phyloP scores from a whole-genome alignment of 257 asterid genomes.

The Cordia subcordata region DNA sequence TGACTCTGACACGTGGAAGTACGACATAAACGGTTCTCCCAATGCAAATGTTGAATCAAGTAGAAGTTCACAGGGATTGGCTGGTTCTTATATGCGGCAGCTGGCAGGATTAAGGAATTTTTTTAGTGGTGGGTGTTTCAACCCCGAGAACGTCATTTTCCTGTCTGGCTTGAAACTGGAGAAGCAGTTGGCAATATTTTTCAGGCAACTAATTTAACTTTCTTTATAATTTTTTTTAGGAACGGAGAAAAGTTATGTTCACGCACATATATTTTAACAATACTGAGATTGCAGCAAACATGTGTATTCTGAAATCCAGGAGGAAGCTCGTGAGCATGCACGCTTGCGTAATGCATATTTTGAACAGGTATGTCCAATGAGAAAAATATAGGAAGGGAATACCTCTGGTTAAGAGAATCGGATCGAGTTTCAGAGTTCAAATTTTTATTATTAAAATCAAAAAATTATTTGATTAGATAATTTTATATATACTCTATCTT shows the following conservation, averaged over 20 bases:
- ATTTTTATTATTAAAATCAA: too few species aligned
- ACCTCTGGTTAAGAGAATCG: too few species aligned
- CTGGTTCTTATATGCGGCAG: constrained; percentile 54
- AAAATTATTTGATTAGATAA: too few species aligned
- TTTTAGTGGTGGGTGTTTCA: constrained; percentile 48
- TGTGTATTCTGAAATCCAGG: constrained; percentile 94
- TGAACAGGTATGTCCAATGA: constrained; percentile 78
- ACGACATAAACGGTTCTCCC: constrained; percentile 53
- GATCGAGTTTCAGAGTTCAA: too few species aligned
- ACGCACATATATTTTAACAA: constrained; percentile 35
- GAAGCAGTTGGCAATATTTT: constrained; percentile 77
- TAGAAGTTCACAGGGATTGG: constrained; percentile 57
- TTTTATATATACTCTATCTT: too few species aligned
- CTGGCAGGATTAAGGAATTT: constrained; percentile 50
- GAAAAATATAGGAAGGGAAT: neutral
- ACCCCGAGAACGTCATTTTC: constrained; percentile 59
- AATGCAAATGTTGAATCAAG: constrained; percentile 70
- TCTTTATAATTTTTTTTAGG: constrained; percentile 24
- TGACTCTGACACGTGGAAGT: constrained; percentile 72
- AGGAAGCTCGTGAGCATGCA: constrained; percentile 98
- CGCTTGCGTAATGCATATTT: constrained; percentile 87
- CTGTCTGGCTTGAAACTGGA: constrained; percentile 75
- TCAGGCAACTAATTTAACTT: constrained; percentile 20
- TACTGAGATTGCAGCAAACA: constrained; percentile 72
- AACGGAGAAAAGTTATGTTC: constrained; percentile 1